A percentile compares a stretch with the other conserved stretches of the same genome.
phyloP scores from a whole-genome alignment of 192 early-diverging fungal species.

The Backusella australiensis region DNA sequence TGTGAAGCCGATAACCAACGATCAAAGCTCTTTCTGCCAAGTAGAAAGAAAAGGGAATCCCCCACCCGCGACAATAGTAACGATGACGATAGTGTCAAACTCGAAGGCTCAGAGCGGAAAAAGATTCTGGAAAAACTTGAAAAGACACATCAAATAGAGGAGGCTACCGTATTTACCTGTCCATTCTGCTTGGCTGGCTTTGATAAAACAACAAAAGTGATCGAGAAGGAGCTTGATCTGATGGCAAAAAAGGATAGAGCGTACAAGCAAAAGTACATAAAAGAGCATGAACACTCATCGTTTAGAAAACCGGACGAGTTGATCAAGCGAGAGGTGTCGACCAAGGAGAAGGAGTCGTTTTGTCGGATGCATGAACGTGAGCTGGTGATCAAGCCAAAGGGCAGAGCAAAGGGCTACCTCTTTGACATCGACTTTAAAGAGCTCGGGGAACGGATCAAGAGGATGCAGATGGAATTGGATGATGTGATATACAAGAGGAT shows the following conservation, averaged over 20 bases:
- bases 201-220: background rate
- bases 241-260: background rate
- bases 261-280: background rate
- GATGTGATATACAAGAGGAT: conserved; percentile 29
- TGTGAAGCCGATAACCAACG: background rate
- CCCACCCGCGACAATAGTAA: background rate
- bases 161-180: background rate
- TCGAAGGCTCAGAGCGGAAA: background rate
- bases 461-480: conserved; percentile 32
- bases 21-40: background rate
- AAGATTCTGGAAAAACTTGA: background rate
- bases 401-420: conserved; percentile 35
- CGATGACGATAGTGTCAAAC: background rate
- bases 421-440: conserved; percentile 34
- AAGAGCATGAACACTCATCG: background rate
- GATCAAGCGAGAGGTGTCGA: background rate
- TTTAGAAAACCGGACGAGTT: background rate
- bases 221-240: background rate
- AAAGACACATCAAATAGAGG: background rate
- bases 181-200: background rate
- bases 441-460: conserved; percentile 28
- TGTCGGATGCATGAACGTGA: conserved; percentile 47
- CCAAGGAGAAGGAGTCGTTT: conserved; percentile 24
- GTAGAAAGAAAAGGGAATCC: background rate
- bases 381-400: conserved; percentile 38